Percentiles rank a stretch among this genome's conserved stretches.
These are phyloP conservation scores for Hyphopichia buzzinii DNA, from an alignment of 1,139 yeast genomes.

Conservation along the genomic window DNA sequence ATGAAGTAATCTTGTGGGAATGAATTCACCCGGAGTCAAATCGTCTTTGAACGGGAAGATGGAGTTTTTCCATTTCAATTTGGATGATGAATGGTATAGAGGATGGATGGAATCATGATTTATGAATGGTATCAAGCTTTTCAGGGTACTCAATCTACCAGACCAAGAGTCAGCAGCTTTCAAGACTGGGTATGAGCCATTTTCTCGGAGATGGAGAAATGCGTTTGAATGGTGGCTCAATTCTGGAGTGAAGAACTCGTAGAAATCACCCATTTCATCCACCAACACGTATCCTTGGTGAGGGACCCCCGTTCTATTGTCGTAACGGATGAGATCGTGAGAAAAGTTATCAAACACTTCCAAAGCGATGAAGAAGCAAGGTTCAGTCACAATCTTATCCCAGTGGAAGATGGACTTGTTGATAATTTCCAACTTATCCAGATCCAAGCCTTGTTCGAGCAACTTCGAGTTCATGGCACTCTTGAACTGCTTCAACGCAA, in stretches of 20 bases:
- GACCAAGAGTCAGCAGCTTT: constrained; percentile 17
- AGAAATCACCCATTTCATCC: constrained; percentile 74
- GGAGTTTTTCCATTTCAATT: constrained; percentile 30
- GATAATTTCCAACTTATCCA: constrained; percentile 56
- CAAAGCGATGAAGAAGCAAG: constrained; percentile 76
- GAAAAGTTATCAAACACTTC: constrained; percentile 87
- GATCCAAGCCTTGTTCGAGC: constrained; percentile 40
- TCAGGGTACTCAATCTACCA: constrained; percentile 23
- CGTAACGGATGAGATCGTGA: constrained; percentile 80
- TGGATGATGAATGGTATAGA: constrained; percentile 34
- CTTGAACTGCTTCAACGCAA: constrained; percentile 61
- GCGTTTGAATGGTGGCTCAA: constrained; percentile 60
- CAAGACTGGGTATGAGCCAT: constrained; percentile 37
- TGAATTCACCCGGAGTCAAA: constrained; percentile 71
- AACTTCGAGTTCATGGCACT: constrained; percentile 36
- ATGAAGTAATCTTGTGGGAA: constrained; percentile 73
- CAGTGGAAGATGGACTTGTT: constrained; percentile 78
- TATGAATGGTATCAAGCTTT: constrained; percentile 30
- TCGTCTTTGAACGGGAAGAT: constrained; percentile 62
- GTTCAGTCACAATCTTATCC: constrained; percentile 60
- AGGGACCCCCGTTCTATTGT: constrained; percentile 64
- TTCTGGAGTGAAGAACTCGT: constrained; percentile 69
- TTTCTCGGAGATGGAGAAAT: constrained; percentile 54
- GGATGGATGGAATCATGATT: constrained; percentile 41
- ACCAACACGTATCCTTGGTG: constrained; percentile 76